Evolutionary conservation across 345 rosid species (phyloP), one percentile per base, ranked within the genome.

Genomic region (Streptanthus diversifolius): DNA sequence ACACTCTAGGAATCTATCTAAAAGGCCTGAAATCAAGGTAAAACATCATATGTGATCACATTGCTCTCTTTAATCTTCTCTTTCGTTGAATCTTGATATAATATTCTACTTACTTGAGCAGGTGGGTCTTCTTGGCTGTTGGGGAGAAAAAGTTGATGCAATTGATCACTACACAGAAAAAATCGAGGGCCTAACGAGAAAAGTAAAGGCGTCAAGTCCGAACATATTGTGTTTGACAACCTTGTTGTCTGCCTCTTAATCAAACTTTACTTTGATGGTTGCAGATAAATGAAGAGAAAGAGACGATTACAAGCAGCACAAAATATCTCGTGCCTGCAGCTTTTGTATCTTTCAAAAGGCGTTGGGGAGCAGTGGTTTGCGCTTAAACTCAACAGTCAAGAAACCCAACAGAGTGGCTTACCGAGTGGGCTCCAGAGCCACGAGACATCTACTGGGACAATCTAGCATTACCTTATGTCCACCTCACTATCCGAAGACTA

Each of bases 391-490:
- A 91, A 76, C 98, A 89, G 76, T 71, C 93, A 33, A 83, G 91
- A 77, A 89, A 91, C 68, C 98, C 98, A 0, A 85, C 97, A 30
- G 56, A 80, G 13, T 93, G 98, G 98, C 71, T 93, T 58, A 93
- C 98, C 13, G 95, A 89, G 25, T 93, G 97, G 97, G 97, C 97
- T 11, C 95, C 97, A 1, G 97, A 93, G 76, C 96, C 98, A 0
- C 87, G 95, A 13, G 98, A 91, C 58, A 68, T 93, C 35, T 91
- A 82, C 70, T 93, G 97, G 96, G 80, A 88, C 64, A 93, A 93
- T 79, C 76, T 93, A 19, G 88, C 97, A 29, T 85, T 93, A 66
- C 98, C 97, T 19, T 93, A 77, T 80, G 98, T 93, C 68, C 89
- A 87, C 1, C 93, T 93, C 33, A 56, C 97, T 7, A 73, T 91